Evolutionary conservation across 306 rosid species (phyloP).

Genomic region (Luffa acutangula): DNA sequence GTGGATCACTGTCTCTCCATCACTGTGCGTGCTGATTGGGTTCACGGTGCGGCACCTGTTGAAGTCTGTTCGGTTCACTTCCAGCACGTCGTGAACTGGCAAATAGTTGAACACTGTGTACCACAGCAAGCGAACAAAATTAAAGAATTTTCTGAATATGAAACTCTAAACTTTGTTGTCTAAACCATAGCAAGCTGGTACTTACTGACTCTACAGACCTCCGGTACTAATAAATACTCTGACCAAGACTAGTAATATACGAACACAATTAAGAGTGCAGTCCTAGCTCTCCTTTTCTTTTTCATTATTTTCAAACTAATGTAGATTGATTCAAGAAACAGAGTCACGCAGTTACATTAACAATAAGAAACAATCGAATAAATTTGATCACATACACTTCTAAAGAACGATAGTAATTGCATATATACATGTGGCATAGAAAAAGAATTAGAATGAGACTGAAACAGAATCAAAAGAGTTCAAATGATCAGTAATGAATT

Average conservation of each 20-base stretch:
- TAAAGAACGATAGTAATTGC: background rate
- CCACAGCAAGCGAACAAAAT: background rate
- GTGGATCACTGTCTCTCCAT: conserved; percentile 51
- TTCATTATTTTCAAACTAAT: background rate
- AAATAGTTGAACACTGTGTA: conserved; percentile 71
- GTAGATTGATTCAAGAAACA: background rate
- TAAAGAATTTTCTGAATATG: background rate
- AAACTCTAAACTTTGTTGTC: background rate
- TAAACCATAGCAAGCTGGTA: no score
- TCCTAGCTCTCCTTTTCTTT: background rate
- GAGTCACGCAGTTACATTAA: background rate
- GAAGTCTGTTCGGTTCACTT: conserved; percentile 42
- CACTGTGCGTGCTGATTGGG: conserved; percentile 32
- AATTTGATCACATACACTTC: background rate
- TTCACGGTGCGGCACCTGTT: conserved; percentile 28
- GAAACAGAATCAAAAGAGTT: background rate
- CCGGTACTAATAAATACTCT: background rate
- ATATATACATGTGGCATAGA: background rate
- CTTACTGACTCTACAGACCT: background rate
- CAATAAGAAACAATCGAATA: background rate
- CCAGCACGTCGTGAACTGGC: conserved; percentile 64
- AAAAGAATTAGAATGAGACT: background rate
- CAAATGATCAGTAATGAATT: background rate
- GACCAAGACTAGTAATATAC: background rate
- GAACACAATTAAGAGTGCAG: background rate